Percentiles rank a stretch among this genome's conserved stretches.
phyloP scores from a whole-genome alignment of 2,329 filamentous ascomycete genomes.

The Fusarium verrucosum region DNA sequence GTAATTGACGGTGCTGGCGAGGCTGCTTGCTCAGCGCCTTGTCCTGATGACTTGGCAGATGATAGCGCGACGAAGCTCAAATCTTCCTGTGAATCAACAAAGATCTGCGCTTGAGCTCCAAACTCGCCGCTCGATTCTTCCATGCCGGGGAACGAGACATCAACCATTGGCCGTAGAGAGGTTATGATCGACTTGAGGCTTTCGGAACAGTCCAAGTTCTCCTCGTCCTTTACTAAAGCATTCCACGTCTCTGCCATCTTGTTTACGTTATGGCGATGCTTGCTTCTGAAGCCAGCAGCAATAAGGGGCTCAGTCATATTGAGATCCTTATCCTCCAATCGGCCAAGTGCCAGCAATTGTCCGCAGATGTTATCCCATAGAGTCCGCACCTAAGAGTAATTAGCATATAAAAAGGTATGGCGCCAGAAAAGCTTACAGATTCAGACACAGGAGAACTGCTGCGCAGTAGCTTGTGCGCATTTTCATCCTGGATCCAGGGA shows the following conservation, averaged over 20 bases:
- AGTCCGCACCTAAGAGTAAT: constrained; percentile 53
- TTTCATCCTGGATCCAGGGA: constrained; percentile 70
- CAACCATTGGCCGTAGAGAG: constrained; percentile 64
- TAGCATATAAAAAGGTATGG: constrained; percentile 32
- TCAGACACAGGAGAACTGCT: constrained; percentile 53
- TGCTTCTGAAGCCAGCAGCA: constrained; percentile 66
- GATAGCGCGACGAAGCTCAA: constrained; percentile 47
- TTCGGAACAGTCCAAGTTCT: constrained; percentile 70
- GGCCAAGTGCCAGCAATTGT: constrained; percentile 49
- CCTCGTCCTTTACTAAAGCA: constrained; percentile 68
- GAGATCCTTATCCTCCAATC: constrained; percentile 57
- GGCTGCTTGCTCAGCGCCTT: constrained; percentile 28
- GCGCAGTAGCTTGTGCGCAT: constrained; percentile 54
- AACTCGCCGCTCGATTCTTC: constrained; percentile 52
- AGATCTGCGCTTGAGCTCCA: constrained; percentile 52
- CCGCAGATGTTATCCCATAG: constrained; percentile 62
- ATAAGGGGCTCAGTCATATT: constrained; percentile 64
- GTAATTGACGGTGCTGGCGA: constrained; percentile 25
- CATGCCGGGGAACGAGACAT: constrained; percentile 57
- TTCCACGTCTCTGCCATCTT: constrained; percentile 72
- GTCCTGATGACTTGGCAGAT: constrained; percentile 45
- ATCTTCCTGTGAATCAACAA: constrained; percentile 62
- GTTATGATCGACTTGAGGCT: constrained; percentile 70
- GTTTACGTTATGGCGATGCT: constrained; percentile 63
- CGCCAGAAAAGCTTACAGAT: constrained; percentile 53